A percentile compares a stretch with the other conserved stretches of the same genome.
Evolutionary conservation across 2,329 filamentous ascomycete species (phyloP).

Genomic region (Beauveria asiatica): DNA sequence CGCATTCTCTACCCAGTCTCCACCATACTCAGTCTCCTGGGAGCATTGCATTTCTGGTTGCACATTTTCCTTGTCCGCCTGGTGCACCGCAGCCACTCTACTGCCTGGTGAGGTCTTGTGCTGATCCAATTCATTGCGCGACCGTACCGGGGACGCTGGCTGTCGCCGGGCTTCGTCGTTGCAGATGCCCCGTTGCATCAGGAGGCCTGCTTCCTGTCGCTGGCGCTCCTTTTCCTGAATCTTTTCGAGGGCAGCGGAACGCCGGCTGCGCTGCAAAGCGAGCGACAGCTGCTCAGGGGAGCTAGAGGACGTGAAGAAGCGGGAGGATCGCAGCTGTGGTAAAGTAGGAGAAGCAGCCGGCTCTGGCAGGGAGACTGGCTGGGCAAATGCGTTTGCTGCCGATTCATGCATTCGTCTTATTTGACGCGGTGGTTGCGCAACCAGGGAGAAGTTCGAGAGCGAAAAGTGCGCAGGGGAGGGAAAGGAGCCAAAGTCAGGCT

Average conservation of each 20-base stretch:
- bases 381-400: background rate
- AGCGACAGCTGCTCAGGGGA: slow-evolving; percentile 26
- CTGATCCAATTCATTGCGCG: background rate
- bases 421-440: background rate
- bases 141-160: background rate
- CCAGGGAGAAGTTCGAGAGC: background rate
- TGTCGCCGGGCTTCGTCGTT: background rate
- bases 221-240: slow-evolving; percentile 20
- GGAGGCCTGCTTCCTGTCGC: slow-evolving; percentile 15
- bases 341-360: background rate
- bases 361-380: background rate
- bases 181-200: background rate
- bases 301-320: slow-evolving; percentile 31
- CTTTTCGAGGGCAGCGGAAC: slow-evolving; percentile 24
- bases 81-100: background rate
- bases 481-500: slow-evolving; percentile 2
- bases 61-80: slow-evolving; percentile 6
- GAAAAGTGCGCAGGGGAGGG: background rate
- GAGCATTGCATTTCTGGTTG: slow-evolving; percentile 17
- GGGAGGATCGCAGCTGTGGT: background rate
- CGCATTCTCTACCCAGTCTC: slow-evolving; percentile 31
- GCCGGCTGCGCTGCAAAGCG: slow-evolving; percentile 27
- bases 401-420: background rate
- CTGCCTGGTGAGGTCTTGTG: background rate
- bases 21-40: slow-evolving; percentile 31